Percentiles rank a stretch among this genome's conserved stretches.
These are phyloP conservation scores for Cladosporium velox DNA, from an alignment of 2,329 filamentous ascomycete species.

Conservation along the genomic window DNA sequence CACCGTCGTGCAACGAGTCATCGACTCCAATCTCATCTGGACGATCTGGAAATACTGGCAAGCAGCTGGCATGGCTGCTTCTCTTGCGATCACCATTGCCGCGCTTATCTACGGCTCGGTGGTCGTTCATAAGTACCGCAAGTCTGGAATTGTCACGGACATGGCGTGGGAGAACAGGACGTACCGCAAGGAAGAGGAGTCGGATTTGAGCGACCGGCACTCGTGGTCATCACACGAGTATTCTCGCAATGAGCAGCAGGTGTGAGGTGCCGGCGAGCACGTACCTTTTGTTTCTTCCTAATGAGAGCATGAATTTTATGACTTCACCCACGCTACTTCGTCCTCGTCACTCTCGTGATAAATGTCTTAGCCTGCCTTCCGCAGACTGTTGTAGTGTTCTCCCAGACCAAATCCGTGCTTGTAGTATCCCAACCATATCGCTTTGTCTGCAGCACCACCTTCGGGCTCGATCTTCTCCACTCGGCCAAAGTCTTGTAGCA, in stretches of 20 bases:
- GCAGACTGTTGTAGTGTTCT: conserved; percentile 94
- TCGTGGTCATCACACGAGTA: neutral
- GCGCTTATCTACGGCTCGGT: conserved; percentile 10
- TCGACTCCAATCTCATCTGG: conserved; percentile 12
- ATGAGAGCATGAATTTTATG: conserved; percentile 3
- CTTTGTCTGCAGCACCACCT: conserved; percentile 51
- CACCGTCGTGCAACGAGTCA: conserved; percentile 5
- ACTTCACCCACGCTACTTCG: neutral
- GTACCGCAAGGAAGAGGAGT: conserved; percentile 6
- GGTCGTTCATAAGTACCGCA: conserved; percentile 13
- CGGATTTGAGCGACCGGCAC: conserved; percentile 3
- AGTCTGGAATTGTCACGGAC: neutral
- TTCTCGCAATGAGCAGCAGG: neutral
- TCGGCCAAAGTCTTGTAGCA: conserved; percentile 78
- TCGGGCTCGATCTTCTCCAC: conserved; percentile 71
- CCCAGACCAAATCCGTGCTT: conserved; percentile 89
- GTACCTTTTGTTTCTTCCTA: neutral
- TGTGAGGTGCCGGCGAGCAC: neutral
- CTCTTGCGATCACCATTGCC: conserved; percentile 2
- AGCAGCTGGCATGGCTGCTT: conserved; percentile 5
- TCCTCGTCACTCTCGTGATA: neutral
- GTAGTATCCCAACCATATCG: conserved; percentile 93
- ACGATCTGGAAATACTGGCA: conserved; percentile 13
- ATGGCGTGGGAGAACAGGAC: neutral
- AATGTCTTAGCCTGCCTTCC: conserved; percentile 33